Percentiles rank a stretch among this genome's conserved stretches.
phyloP scores from a whole-genome alignment of 179 eudicot genomes.

The Patellifolia procumbens region DNA sequence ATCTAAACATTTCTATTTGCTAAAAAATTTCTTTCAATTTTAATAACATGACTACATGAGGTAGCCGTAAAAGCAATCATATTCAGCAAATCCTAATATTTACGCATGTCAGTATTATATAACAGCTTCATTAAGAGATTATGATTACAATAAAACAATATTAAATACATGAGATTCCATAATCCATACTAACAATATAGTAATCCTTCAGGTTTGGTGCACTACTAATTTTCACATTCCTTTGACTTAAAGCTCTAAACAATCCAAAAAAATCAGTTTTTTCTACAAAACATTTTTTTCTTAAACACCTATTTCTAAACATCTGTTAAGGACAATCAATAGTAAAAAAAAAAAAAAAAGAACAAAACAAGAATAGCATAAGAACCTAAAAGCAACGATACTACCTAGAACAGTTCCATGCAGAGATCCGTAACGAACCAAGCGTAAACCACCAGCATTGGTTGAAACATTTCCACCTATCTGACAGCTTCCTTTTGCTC shows the following conservation, averaged over 20 bases:
- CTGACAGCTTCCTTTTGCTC: conserved; percentile 99
- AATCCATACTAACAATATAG: neutral
- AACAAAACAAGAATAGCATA: neutral
- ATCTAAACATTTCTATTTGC: neutral
- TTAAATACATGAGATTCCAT: neutral
- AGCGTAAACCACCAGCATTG: conserved; percentile 96
- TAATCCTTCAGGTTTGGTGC: neutral
- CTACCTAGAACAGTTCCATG: conserved; percentile 97
- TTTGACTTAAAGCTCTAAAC: neutral
- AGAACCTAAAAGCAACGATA: neutral
- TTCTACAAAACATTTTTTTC: neutral
- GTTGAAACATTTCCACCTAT: conserved; percentile 98
- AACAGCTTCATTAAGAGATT: neutral
- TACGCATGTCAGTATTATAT: neutral
- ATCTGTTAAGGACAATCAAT: neutral
- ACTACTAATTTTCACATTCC: neutral
- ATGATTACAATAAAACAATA: neutral
- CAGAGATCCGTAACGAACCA: conserved; percentile 93
- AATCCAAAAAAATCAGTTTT: neutral
- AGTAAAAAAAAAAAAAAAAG: no score
- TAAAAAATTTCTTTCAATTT: neutral
- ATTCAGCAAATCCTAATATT: neutral
- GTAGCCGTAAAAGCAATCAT: neutral
- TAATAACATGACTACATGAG: neutral
- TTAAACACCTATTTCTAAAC: neutral